A percentile compares a stretch with the other conserved stretches of the same genome.
These are phyloP conservation scores for Aspergillus sp. DNA, from an alignment of 2,329 filamentous ascomycete species.

Conservation along the genomic window DNA sequence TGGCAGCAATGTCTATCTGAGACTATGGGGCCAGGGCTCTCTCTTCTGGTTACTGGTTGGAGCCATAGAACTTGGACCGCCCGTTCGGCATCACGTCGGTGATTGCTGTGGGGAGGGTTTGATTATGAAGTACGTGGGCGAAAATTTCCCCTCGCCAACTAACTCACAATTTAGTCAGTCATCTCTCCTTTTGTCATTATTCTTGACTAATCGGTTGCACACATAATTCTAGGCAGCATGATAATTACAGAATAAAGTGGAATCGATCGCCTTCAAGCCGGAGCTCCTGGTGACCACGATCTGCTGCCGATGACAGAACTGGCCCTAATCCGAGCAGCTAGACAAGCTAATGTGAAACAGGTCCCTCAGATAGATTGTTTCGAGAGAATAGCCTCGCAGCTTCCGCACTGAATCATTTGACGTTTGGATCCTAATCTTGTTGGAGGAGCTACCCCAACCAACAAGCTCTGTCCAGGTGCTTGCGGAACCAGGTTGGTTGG, in stretches of 20 bases:
- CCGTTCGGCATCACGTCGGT: conserved; percentile 19
- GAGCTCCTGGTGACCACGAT: background rate
- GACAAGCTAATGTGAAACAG: conserved; percentile 3
- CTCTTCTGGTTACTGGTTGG: conserved; percentile 3
- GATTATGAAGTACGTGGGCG: conserved; percentile 12
- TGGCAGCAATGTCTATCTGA: conserved; percentile 18
- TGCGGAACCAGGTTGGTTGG: background rate
- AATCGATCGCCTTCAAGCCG: background rate
- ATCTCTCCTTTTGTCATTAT: background rate
- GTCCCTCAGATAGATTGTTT: background rate
- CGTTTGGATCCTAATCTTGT: background rate
- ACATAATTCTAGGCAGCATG: conserved; percentile 2
- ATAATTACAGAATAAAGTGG: background rate
- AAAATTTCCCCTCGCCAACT: background rate
- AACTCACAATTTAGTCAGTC: no score
- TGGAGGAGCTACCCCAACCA: background rate
- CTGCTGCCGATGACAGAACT: background rate
- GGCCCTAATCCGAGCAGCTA: background rate
- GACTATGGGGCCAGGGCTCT: conserved; percentile 7
- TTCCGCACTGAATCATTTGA: background rate
- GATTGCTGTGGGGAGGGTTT: conserved; percentile 18
- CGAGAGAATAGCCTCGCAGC: background rate
- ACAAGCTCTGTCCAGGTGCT: conserved; percentile 1
- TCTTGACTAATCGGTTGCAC: conserved; percentile 1
- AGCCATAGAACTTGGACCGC: conserved; percentile 21